Percentiles rank a stretch among this genome's conserved stretches.
These are phyloP conservation scores for Croton laevigatus DNA, from an alignment of 441 rosid genomes.

Conservation along the genomic window DNA sequence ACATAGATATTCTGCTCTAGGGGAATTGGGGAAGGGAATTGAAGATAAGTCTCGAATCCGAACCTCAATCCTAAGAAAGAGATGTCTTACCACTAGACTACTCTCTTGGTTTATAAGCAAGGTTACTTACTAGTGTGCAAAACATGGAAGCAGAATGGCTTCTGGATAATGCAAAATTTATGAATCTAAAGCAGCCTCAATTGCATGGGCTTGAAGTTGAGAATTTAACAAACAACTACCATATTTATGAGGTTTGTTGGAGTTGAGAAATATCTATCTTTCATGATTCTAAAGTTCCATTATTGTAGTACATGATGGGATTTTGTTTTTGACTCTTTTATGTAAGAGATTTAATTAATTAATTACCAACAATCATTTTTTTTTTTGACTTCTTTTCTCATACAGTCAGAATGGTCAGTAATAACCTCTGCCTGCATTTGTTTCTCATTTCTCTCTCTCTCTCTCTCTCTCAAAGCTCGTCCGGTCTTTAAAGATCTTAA, in stretches of 20 bases:
- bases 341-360: neutral
- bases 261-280: conserved; percentile 18
- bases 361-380: neutral
- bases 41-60: no score
- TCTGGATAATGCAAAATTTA: neutral
- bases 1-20: no score
- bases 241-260: conserved; percentile 27
- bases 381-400: neutral
- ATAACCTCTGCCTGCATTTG: no score
- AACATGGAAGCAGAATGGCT: neutral
- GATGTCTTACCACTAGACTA: neutral
- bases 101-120: no score
- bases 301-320: neutral
- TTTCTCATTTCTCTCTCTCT: no score
- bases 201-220: conserved; percentile 1
- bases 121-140: neutral
- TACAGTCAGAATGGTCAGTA: neutral
- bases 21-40: no score
- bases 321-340: neutral
- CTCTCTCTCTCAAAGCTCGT: no score
- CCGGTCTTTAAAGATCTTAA: no score
- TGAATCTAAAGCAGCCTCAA: neutral
- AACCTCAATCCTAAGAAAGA: neutral
- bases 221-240: conserved; percentile 27
- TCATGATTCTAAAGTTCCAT: neutral